phyloP scores from a whole-genome alignment of 2,329 filamentous ascomycete genomes.

The Cordyceps tenuipes region DNA sequence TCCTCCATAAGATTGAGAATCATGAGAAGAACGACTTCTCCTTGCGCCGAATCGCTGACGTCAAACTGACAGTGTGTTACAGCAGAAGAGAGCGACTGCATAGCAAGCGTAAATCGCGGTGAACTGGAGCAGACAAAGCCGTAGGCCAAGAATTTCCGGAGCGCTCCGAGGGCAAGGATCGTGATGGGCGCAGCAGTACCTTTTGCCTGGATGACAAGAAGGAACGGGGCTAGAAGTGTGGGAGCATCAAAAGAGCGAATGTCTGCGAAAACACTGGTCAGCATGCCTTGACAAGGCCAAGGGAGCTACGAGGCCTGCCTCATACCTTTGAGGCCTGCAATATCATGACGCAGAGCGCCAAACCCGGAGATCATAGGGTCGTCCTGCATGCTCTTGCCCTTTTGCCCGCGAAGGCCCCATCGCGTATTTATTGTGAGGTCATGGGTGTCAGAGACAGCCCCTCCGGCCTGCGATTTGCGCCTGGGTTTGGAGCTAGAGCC shows the following conservation, averaged over 20 bases:
- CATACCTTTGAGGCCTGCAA: constrained; percentile 74
- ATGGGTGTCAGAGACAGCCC: constrained; percentile 33
- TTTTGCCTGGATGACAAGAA: constrained; percentile 93
- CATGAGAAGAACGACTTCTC: constrained; percentile 89
- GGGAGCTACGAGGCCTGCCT: neutral
- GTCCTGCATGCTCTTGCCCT: constrained; percentile 94
- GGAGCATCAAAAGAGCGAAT: constrained; percentile 85
- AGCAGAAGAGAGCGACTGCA: constrained; percentile 89
- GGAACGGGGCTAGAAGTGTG: constrained; percentile 81
- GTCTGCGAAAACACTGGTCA: constrained; percentile 41
- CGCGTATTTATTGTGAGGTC: constrained; percentile 63
- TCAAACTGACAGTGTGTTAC: constrained; percentile 98
- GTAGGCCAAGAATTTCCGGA: constrained; percentile 95
- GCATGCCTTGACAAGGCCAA: neutral
- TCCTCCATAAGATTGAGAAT: constrained; percentile 97
- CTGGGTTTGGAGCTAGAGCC: constrained; percentile 32
- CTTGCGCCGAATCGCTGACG: constrained; percentile 86
- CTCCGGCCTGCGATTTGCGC: constrained; percentile 32
- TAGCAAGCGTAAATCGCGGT: constrained; percentile 80
- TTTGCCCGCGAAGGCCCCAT: constrained; percentile 92
- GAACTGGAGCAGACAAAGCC: constrained; percentile 79
- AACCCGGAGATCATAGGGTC: constrained; percentile 95
- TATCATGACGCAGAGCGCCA: constrained; percentile 76
- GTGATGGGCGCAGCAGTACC: constrained; percentile 95
- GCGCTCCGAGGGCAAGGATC: constrained; percentile 82